Conservation (phyloP, 345 rosid genomes). For the Erodium maritimum region DNA sequence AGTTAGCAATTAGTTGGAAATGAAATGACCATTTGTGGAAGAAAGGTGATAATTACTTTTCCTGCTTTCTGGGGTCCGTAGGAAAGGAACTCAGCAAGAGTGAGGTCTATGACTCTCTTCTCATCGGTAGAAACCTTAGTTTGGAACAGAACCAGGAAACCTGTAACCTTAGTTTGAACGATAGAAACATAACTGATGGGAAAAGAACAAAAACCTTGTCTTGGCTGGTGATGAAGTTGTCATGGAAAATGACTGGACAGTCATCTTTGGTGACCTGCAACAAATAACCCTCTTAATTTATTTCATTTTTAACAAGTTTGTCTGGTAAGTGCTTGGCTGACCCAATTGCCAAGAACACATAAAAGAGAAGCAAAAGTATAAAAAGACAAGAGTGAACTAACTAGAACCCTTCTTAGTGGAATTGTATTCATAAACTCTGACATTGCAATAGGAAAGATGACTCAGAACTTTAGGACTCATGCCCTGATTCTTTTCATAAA, state of each 20-base stretch:
- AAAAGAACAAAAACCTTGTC: conserved; percentile 37
- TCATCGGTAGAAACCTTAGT: too few species aligned
- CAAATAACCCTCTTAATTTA: conserved; percentile 20
- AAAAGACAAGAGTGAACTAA: too few species aligned
- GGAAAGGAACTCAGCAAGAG: conserved; percentile 43
- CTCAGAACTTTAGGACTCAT: neutral
- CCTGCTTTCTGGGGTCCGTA: conserved; percentile 59
- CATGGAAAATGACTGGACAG: conserved; percentile 93
- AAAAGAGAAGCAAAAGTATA: neutral
- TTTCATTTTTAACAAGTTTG: neutral
- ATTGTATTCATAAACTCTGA: too few species aligned
- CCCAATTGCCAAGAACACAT: neutral
- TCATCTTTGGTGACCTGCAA: conserved; percentile 88
- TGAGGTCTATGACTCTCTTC: conserved; percentile 66
- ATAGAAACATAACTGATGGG: too few species aligned
- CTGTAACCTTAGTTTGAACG: conserved; percentile 4
- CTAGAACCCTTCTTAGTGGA: too few species aligned
- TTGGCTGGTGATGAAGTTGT: conserved; percentile 54
- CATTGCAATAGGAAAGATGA: too few species aligned
- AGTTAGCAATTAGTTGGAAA: neutral
- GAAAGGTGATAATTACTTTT: neutral
- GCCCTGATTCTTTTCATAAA: neutral
- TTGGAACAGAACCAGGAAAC: neutral
- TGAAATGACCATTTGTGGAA: neutral
- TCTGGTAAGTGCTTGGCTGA: neutral